Conservation (phyloP, 306 rosid genomes). For the Clitoria ternatea region DNA sequence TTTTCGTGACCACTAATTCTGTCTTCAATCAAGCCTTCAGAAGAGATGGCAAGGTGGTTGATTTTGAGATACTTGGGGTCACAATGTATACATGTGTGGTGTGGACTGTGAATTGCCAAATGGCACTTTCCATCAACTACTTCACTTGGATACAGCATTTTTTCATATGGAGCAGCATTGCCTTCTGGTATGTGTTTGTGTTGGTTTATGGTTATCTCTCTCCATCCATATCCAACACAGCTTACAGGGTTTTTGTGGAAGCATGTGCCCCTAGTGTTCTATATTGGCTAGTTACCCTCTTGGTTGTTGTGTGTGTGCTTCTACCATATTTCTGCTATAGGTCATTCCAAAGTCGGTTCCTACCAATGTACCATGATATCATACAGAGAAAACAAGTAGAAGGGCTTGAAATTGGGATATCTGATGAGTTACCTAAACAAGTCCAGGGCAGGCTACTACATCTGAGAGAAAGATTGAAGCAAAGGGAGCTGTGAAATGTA, state of each 20-base stretch:
- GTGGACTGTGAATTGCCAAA: constrained; percentile 89
- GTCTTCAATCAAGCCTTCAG: constrained; percentile 58
- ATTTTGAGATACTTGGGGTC: constrained; percentile 64
- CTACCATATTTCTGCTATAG: constrained; percentile 68
- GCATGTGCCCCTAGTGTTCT: constrained; percentile 68
- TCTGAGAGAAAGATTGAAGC: constrained; percentile 50
- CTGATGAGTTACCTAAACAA: constrained; percentile 34
- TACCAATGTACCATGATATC: constrained; percentile 73
- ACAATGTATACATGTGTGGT: constrained; percentile 72
- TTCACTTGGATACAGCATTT: constrained; percentile 94
- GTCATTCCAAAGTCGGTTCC: constrained; percentile 72
- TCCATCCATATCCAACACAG: constrained; percentile 57
- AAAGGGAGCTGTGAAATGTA: constrained; percentile 38
- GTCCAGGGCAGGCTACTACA: constrained; percentile 38
- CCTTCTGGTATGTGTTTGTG: constrained; percentile 68
- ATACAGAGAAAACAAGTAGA: constrained; percentile 54
- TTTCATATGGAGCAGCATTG: constrained; percentile 85
- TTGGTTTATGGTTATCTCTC: constrained; percentile 59
- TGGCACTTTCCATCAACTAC: constrained; percentile 84
- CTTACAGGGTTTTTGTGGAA: constrained; percentile 74
- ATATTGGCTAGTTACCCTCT: constrained; percentile 67
- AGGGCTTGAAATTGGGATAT: constrained; percentile 30
- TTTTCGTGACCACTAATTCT: constrained; percentile 59
- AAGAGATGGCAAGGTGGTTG: constrained; percentile 63
- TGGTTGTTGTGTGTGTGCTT: constrained; percentile 56